Evolutionary conservation across 2,329 filamentous ascomycete genomes (phyloP), one percentile per base, ranked within the genome.

Genomic region (Colletotrichum phormii): DNA sequence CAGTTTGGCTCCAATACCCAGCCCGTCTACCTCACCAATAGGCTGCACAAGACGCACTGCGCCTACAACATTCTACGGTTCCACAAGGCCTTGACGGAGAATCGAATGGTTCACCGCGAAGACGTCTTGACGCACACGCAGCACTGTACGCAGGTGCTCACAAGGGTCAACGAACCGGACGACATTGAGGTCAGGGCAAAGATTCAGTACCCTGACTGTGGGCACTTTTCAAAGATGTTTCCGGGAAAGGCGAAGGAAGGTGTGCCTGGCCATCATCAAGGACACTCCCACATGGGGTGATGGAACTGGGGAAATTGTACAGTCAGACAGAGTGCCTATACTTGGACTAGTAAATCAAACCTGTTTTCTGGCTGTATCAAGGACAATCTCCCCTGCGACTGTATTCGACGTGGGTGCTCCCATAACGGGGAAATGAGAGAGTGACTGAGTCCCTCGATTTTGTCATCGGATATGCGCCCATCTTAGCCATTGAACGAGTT

Each of bases 101-200:
- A 15, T 22, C 58, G 58, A 4, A 60, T 60, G 58, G 58, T 60
- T 6, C 58, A 60, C 58, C 29, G 29, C 8, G 58, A 60, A 42
- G 58, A 60, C 31, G 58, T 60, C 33, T 60, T 60, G 33, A 60
- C 33, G 58, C 58, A 60, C 58, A 60, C 58, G n/a, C 9, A 42
- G 58, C 58, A 60, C 8, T 60, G 58, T 24, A 60, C 58, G 18
- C 31, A 60, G 58, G 58, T 60, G 22, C n/a, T 29, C 12, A 53
- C 54, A 5, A 12, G 24, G 54, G 26, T 18, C 24, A 57, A 57
- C 13, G 54, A 57, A 31, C 54, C 54, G 54, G 54, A 57, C 18
- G 54, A 57, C 24, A 57, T 57, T 12, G 54, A 57, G 11, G 54
- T 57, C 13, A 57, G 54, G 24, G 54, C 54, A 31, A 18, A 31